A percentile compares a stretch with the other conserved stretches of the same genome.
Conservation (phyloP, 441 rosid genomes). For the Adansonia grandidieri region DNA sequence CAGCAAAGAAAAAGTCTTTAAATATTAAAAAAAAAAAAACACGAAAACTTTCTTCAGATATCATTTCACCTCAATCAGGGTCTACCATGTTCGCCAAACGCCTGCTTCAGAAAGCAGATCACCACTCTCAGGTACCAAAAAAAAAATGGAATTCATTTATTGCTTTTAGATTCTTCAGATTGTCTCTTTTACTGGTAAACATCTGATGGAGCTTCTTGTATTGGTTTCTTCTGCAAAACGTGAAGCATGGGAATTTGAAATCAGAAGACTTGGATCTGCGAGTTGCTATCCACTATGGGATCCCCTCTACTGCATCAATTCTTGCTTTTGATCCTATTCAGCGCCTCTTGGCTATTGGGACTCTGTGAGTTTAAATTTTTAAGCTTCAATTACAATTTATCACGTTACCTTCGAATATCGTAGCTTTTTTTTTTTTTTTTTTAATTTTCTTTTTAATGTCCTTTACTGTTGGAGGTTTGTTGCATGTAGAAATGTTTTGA, state of each 20-base stretch:
- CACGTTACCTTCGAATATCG: neutral
- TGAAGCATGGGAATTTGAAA: constrained; percentile 41
- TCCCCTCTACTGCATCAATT: constrained; percentile 65
- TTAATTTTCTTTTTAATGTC: neutral
- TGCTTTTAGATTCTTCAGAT: constrained; percentile 6
- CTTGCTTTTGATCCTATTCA: constrained; percentile 70
- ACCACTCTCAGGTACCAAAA: constrained; percentile 40
- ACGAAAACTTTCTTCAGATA: neutral
- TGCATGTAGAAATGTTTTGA: constrained; percentile 9
- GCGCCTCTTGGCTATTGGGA: constrained; percentile 60
- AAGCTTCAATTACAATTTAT: neutral
- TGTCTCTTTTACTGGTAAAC: neutral
- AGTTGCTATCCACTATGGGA: constrained; percentile 54
- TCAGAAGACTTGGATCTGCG: constrained; percentile 53
- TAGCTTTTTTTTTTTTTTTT: neutral
- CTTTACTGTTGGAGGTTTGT: neutral
- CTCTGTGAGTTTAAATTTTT: constrained; percentile 48
- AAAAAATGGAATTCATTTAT: neutral
- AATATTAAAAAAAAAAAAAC: neutral
- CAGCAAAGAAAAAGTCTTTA: constrained; percentile 22
- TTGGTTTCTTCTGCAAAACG: constrained; percentile 33
- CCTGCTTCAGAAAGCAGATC: constrained; percentile 55
- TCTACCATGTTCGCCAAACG: constrained; percentile 58
- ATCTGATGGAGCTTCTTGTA: constrained; percentile 2
- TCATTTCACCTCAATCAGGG: constrained; percentile 7